Base-by-base conservation (phyloP, 805 yeast genomes). In the Zygoascus ofunaensis region DNA sequence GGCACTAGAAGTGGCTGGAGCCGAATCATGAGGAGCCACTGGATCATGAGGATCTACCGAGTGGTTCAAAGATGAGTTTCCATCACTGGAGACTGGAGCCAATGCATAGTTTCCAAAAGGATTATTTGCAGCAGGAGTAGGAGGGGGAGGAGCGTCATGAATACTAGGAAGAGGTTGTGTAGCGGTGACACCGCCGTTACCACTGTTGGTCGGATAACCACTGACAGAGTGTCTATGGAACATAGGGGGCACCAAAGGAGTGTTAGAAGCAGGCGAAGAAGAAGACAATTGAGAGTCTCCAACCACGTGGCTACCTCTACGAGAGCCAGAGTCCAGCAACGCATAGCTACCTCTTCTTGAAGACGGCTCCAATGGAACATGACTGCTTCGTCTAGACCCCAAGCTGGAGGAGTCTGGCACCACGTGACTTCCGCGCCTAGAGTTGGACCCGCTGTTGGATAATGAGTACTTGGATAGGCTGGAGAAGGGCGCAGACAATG, bases 401-500 rank as follows among this genome's bases (percentile, higher is more conserved):
- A 5, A 12, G 12, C 30, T 26, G 7, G 30, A 26, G 12, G 30
- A 8, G 30, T 26, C 30, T 8, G 46, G 52, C 30, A 44, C 41
- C 18, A 45, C 51, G 20, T 45, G 47, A 32, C 42, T 33, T 30
- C 42, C 51, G 5, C 58, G 41, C 4, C 59, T 45, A 5, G 56
- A 51, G 37, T 45, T 51, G 18, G 53, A 44, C 15, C 52, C 43
- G 34, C 38, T 37, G 36, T 39, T 43, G 14, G 51, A 43, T 18
- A 55, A 51, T 8, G 57, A 52, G 49, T 55, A 55, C 37, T 56
- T 51, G 41, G 52, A 45, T 32, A 55, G 46, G 12, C 55, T 49
- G 34, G 50, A 52, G 21, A 15, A 21, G 5, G 32, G 55, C 19
- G 36, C 47, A 34, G 39, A 42, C 17, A 56, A 47, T 7, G 59